phyloP scores from a whole-genome alignment of 2,329 filamentous ascomycete genomes.

The Cordyceps cateniannulata region DNA sequence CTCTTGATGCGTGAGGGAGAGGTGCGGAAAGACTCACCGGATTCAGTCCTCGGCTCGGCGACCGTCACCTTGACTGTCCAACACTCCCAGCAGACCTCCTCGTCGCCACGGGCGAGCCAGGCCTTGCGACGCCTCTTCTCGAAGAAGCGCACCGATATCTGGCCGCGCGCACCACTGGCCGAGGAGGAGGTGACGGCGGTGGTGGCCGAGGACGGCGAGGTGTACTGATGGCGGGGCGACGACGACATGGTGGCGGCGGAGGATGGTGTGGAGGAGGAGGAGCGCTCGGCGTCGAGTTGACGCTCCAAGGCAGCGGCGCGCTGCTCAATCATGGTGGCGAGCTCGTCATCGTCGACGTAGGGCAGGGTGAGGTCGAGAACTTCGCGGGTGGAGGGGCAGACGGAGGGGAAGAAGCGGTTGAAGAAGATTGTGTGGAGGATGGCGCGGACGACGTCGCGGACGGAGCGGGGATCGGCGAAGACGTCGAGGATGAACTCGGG shows the following conservation, averaged over 20 bases:
- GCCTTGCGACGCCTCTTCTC: constrained; percentile 82
- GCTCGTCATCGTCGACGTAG: constrained; percentile 80
- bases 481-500: constrained; percentile 92
- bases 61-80: constrained; percentile 95
- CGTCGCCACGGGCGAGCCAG: constrained; percentile 74
- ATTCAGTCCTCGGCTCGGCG: constrained; percentile 81
- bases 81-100: constrained; percentile 94
- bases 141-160: constrained; percentile 86
- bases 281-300: constrained; percentile 60
- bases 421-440: constrained; percentile 98
- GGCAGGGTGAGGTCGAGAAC: constrained; percentile 87
- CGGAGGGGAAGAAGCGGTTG: constrained; percentile 89
- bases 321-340: constrained; percentile 90
- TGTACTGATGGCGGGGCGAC: neutral
- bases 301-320: constrained; percentile 73
- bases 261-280: constrained; percentile 15
- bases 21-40: constrained; percentile 61
- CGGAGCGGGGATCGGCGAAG: constrained; percentile 82
- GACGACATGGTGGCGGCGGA: neutral
- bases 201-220: neutral
- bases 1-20: too few relatives aligned
- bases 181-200: constrained; percentile 24
- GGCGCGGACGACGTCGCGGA: constrained; percentile 89
- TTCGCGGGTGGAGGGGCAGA: constrained; percentile 76
- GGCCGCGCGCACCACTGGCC: constrained; percentile 53